A percentile compares a stretch with the other conserved stretches of the same genome.
Conservation (phyloP, 1,284 basidiomycete species). For the Agaricales sp. region DNA sequence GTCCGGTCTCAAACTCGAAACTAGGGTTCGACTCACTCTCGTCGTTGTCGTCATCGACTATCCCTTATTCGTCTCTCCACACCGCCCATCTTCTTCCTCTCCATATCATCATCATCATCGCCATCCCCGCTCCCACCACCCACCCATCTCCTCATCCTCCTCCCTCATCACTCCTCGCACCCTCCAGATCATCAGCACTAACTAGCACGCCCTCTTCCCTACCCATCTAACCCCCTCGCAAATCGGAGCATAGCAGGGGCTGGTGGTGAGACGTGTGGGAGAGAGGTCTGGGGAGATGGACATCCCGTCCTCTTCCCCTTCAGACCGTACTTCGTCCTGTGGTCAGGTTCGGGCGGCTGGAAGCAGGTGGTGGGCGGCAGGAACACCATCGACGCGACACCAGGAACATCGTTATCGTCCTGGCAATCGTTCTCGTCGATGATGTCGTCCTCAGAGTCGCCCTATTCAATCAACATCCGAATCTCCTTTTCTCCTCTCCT, state of each 20-base stretch:
- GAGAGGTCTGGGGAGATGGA: conserved; percentile 45
- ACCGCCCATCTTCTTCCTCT: conserved; percentile 17
- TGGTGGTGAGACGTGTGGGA: conserved; percentile 26
- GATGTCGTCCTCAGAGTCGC: conserved; percentile 44
- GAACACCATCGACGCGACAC: too few relatives aligned
- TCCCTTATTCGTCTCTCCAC: conserved; percentile 24
- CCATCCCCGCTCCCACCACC: conserved; percentile 13
- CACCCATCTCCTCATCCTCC: conserved; percentile 44
- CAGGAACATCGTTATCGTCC: conserved; percentile 8
- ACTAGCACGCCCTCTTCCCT: conserved; percentile 34
- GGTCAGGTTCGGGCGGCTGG: conserved; percentile 7
- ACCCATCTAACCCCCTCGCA: conserved; percentile 39
- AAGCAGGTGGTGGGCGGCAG: not conserved
- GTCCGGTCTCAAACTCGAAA: conserved; percentile 42
- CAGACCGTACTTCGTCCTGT: conserved; percentile 15
- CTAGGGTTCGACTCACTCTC: conserved; percentile 27
- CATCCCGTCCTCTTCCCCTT: conserved; percentile 37
- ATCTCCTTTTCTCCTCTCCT: conserved; percentile 48
- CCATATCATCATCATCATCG: conserved; percentile 21
- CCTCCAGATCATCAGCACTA: conserved; percentile 60
- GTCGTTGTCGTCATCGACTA: conserved; percentile 23
- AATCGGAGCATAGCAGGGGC: conserved; percentile 46
- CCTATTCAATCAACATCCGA: conserved; percentile 71
- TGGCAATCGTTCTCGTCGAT: conserved; percentile 24
- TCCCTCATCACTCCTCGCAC: conserved; percentile 35